phyloP scores from a whole-genome alignment of 768 basidiomycete genomes.

The Serendipita indica region DNA sequence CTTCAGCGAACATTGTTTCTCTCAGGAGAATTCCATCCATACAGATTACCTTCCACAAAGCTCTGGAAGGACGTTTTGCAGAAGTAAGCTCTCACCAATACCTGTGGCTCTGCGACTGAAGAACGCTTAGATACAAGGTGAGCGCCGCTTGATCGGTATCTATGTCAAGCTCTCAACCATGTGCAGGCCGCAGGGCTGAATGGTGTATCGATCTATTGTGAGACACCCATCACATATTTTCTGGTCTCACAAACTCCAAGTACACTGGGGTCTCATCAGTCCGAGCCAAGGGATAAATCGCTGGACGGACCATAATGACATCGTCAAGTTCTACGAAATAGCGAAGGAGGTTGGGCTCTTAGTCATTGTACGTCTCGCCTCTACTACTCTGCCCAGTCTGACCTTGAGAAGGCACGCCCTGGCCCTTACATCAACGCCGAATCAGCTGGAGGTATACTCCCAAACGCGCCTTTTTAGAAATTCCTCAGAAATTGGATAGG shows the following conservation, averaged over 20 bases:
- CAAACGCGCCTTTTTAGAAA: no score
- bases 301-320: constrained; percentile 13
- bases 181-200: constrained; percentile 19
- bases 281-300: not conserved
- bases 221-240: constrained; percentile 10
- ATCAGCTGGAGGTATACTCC: not conserved
- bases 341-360: constrained; percentile 19
- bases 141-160: no score
- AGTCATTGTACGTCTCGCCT: constrained; percentile 15
- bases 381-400: not conserved
- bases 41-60: constrained; percentile 16
- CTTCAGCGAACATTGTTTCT: constrained; percentile 16
- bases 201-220: constrained; percentile 17
- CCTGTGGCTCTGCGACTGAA: no score
- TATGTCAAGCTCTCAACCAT: not conserved
- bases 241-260: not conserved
- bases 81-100: constrained; percentile 20
- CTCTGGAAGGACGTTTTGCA: constrained; percentile 19
- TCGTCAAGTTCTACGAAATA: constrained; percentile 11
- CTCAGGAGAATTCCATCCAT: constrained; percentile 19
- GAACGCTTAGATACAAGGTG: no score
- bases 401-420: not conserved
- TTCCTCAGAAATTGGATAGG: constrained; percentile 10
- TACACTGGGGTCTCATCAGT: not conserved
- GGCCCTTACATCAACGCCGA: not conserved